Conservation (phyloP, 768 basidiomycete genomes). For the Phlegmacium glaucopus region DNA sequence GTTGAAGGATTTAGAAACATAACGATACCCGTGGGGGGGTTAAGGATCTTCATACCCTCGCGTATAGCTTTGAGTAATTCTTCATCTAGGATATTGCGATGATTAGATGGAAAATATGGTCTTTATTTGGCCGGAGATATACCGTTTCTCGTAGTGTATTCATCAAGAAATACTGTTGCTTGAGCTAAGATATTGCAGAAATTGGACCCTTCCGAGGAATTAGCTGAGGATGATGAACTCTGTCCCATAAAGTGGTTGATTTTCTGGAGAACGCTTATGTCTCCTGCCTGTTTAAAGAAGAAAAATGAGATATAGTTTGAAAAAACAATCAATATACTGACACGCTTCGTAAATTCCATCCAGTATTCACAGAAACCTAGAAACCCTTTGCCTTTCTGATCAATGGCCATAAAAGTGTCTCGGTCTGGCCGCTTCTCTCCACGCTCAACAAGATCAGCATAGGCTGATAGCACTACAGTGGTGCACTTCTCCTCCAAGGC, state of each 20-base stretch:
- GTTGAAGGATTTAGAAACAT: slow-evolving; percentile 8
- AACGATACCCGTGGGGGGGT: background rate
- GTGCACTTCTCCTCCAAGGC: slow-evolving; percentile 30
- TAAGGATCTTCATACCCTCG: slow-evolving; percentile 5
- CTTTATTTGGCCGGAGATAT: background rate
- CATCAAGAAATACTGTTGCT: slow-evolving; percentile 29
- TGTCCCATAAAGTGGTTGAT: slow-evolving; percentile 40
- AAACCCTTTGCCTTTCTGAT: slow-evolving; percentile 45
- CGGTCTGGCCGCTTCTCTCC: slow-evolving; percentile 34
- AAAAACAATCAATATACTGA: slow-evolving; percentile 21
- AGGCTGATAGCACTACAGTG: slow-evolving; percentile 37
- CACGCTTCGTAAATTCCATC: slow-evolving; percentile 64
- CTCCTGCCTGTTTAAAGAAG: slow-evolving; percentile 36
- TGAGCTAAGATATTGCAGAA: slow-evolving; percentile 39
- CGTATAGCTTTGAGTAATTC: slow-evolving; percentile 5
- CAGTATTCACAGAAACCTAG: slow-evolving; percentile 69
- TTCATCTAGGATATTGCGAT: background rate
- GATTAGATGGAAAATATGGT: background rate
- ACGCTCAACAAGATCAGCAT: slow-evolving; percentile 38
- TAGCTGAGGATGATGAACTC: background rate
- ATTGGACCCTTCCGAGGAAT: slow-evolving; percentile 35
- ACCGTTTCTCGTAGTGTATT: slow-evolving; percentile 7
- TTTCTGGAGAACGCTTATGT: slow-evolving; percentile 43
- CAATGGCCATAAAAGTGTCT: slow-evolving; percentile 34
- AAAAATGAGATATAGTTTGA: background rate